Base-by-base conservation (phyloP, 208 protist species). In the Acanthamoeba castellanii region DNA sequence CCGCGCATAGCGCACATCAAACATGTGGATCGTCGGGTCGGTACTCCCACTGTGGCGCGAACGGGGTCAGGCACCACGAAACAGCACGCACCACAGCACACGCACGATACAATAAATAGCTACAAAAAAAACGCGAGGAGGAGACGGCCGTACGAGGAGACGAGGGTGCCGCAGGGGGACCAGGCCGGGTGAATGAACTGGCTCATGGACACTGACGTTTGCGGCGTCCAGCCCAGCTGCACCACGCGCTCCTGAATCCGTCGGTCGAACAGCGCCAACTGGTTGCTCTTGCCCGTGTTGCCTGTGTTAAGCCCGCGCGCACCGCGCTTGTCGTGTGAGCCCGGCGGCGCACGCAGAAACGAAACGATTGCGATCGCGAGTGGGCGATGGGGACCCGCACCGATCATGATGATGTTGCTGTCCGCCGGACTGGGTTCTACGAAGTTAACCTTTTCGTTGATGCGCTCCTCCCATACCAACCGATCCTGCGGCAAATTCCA, bases 171-270 rank as follows among this genome's bases (percentile, higher is more conserved):
- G 37, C 74, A 82, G 20, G 74, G 74, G 22, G 74, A 42, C 74
- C 74, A 82, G 30, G 74, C n/a, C 16, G 74, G 74, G 74, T 82
- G 74, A 8, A 82, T 82, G 74, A 82, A 82, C 37, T 82, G 74
- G 45, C 74, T 82, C 74, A 82, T 82, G 37, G 74, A 47, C 11
- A 37, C 74, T 5, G 74, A 6, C 4, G 74, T 42, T 22, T 82
- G 74, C 74, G 32, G 74, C 32, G 37, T n/a, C 74, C 74, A 82
- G 11, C 37, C 74, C 37, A 82, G 25, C 74, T 82, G 74, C 74
- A 82, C 32, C 34, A 82, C 74, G 4, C 45, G n/a, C 37, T 6
- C 74, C 45, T 82, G 74, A 1, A 27, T 8, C 30, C 74, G 74
- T 52, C 74, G 74, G 37, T 82, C 74, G 74, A 32, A 82, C 74